Conservation (phyloP, 306 rosid species). For the Benincasa hispida region DNA sequence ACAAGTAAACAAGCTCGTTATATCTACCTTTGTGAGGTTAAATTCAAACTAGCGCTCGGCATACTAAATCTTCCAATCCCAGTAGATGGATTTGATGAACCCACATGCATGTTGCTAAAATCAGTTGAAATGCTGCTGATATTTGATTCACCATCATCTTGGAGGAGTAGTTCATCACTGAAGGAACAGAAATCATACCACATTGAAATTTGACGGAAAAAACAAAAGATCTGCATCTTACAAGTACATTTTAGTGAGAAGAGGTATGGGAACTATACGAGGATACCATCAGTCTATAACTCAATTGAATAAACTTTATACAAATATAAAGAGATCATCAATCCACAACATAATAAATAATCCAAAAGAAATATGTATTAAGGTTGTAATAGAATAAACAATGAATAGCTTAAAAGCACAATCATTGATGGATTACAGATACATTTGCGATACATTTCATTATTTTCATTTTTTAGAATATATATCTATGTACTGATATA, state of each 20-base stretch:
- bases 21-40: constrained; percentile 51
- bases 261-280: not conserved
- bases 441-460: not conserved
- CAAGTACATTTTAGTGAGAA: not conserved
- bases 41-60: constrained; percentile 35
- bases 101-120: constrained; percentile 60
- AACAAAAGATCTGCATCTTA: not conserved
- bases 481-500: not conserved
- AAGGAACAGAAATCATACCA: constrained; percentile 20
- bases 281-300: not conserved
- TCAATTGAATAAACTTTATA: not conserved
- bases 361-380: not conserved
- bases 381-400: not conserved
- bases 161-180: constrained; percentile 96
- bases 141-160: constrained; percentile 82
- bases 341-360: not conserved
- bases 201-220: not conserved
- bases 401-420: not conserved
- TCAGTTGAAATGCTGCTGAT: constrained; percentile 33
- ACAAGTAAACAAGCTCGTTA: not conserved
- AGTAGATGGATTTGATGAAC: constrained; percentile 45
- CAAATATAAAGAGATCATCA: not conserved
- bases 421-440: not conserved
- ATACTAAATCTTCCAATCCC: constrained; percentile 53
- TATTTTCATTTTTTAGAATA: not conserved